Percentiles rank a stretch among this genome's conserved stretches.
phyloP scores from a whole-genome alignment of 257 asterid genomes.

The Jasminum sambac region DNA sequence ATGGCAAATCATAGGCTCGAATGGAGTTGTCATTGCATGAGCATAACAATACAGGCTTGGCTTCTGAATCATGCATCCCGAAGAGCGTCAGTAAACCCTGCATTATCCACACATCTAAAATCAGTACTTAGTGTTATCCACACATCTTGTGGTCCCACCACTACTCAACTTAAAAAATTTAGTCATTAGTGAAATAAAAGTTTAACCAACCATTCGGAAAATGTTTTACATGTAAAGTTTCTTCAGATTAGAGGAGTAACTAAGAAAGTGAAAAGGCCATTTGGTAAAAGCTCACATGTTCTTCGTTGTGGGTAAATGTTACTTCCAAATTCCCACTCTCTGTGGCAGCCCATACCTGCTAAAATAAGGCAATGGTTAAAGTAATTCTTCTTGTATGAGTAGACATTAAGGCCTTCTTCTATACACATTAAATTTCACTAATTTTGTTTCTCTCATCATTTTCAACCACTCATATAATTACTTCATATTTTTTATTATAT shows the following conservation, averaged over 20 bases:
- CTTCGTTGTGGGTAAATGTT: conserved; percentile 83
- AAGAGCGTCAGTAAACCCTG: conserved; percentile 87
- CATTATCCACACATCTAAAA: background rate
- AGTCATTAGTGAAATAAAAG: too few species aligned
- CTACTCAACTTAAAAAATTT: too few species aligned
- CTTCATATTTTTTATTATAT: too few species aligned
- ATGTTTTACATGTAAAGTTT: conserved; percentile 4
- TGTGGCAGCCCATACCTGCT: conserved; percentile 84
- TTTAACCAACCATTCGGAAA: too few species aligned
- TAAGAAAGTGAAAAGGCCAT: conserved; percentile 7
- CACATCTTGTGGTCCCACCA: too few species aligned
- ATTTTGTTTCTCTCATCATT: too few species aligned
- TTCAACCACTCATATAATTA: too few species aligned
- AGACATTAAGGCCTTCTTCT: too few species aligned
- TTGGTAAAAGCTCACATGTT: conserved; percentile 57
- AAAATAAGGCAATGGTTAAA: conserved; percentile 16
- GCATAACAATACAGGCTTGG: conserved; percentile 86
- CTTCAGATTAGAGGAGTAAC: background rate
- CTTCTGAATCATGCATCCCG: conserved; percentile 96
- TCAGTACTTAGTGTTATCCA: too few species aligned
- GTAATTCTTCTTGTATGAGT: background rate
- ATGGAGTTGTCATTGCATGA: conserved; percentile 76
- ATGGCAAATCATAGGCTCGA: conserved; percentile 85
- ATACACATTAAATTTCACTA: too few species aligned
- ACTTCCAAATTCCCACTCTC: conserved; percentile 88